Base-by-base conservation (phyloP, 768 basidiomycete genomes). In the Gymnopilus junonius region DNA sequence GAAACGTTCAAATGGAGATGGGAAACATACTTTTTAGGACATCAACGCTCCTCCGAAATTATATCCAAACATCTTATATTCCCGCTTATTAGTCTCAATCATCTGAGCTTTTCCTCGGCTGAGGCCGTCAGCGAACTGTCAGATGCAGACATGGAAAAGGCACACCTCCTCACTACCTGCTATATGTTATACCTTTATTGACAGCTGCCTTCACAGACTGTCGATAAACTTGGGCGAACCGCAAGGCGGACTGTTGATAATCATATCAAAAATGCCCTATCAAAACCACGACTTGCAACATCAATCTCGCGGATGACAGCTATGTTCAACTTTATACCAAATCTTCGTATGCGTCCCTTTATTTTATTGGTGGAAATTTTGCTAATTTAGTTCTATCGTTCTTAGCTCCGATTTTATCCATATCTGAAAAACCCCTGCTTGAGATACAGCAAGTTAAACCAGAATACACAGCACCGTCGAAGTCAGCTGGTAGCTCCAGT, bases 1-100 rank as follows among this genome's bases (percentile, higher is more conserved):
- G 82, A 83, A 23, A 72, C 76, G 8, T 89, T 91, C 75, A 87
- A 85, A 78, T 94, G 91, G 91, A 81, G 84, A 77, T 94, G 92
- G 92, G 90, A 93, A 74, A 83, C 87, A 15, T 84, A 82, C 72
- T 84, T 82, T 65, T 71, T 90, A 37, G 90, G 91, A 8, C 79
- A 86, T 71, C 88, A 81, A 73, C 68, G 75, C 32, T 89, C 91
- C 35, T 86, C 92, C 62, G 89, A 91, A 55, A 78, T 92, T 58
- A 80, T 94, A 55, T 93, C 92, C 63, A 89, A 83, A 65, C 92
- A 94, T 68, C 85, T 93, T 65, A 87, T 93, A 65, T 78, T 89
- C 63, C 92, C 92, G 7, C 80, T 93, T 63, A 87, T 94, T 71
- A 91, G 86, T 72, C 77, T 85, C 48, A 87, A 82, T 62, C 87